phyloP scores from a whole-genome alignment of 352 stramenopile species.

The Phytophthora capsici region DNA sequence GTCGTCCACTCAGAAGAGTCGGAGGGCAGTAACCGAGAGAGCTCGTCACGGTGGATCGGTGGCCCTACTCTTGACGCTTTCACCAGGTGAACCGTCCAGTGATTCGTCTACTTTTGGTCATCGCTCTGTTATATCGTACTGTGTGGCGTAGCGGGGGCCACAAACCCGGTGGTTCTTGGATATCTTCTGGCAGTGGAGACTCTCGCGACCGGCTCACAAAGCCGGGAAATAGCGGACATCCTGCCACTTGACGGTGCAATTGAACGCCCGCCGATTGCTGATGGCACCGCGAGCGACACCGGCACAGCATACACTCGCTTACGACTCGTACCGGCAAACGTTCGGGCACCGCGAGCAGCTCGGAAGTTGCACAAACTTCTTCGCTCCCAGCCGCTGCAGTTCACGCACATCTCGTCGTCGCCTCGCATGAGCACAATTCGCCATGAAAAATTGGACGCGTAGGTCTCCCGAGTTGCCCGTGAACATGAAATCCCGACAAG shows the following conservation, averaged over 20 bases:
- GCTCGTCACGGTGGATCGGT: constrained; percentile 18
- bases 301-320: background rate
- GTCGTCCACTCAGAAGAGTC: constrained; percentile 12
- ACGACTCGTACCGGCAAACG: background rate
- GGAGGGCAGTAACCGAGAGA: constrained; percentile 7
- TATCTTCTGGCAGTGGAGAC: constrained; percentile 25
- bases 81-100: constrained; percentile 21
- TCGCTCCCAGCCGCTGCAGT: constrained; percentile 28
- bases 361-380: constrained; percentile 20
- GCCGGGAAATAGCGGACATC: constrained; percentile 21
- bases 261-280: constrained; percentile 32
- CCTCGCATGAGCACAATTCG: constrained; percentile 19
- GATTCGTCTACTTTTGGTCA: constrained; percentile 22
- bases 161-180: constrained; percentile 25
- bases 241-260: constrained; percentile 18
- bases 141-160: constrained; percentile 1
- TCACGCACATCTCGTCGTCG: constrained; percentile 32
- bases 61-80: constrained; percentile 18
- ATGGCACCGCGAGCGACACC: constrained; percentile 18
- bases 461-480: background rate
- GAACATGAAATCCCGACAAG: constrained; percentile 11
- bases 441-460: constrained; percentile 9
- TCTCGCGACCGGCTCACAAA: constrained; percentile 19
- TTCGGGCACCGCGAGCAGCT: constrained; percentile 16
- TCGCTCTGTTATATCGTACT: constrained; percentile 5